Percentiles rank a stretch among this genome's conserved stretches.
These are phyloP conservation scores for Periconia sp. DNA, from an alignment of 2,329 filamentous ascomycete species.

Conservation along the genomic window DNA sequence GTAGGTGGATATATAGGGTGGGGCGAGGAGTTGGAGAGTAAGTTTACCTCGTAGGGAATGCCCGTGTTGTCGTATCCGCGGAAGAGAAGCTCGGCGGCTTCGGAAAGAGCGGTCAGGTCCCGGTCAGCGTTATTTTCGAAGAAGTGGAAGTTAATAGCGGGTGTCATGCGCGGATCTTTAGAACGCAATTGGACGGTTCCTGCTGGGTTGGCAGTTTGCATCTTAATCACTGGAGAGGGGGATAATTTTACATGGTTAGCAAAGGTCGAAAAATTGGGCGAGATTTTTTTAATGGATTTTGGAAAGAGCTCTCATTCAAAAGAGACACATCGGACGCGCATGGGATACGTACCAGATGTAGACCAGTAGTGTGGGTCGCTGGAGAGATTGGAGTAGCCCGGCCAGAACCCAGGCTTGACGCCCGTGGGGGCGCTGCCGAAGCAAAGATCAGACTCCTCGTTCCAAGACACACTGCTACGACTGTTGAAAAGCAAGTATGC, in stretches of 20 bases:
- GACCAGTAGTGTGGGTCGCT: conserved; percentile 42
- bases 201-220: conserved; percentile 59
- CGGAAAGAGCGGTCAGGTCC: neutral
- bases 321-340: too few species aligned
- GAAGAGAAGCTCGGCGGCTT: neutral
- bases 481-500: conserved; percentile 39
- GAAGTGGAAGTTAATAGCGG: conserved; percentile 49
- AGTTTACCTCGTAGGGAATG: neutral
- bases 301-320: too few species aligned
- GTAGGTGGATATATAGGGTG: neutral
- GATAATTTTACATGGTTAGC: conserved; percentile 38
- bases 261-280: conserved; percentile 49
- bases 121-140: conserved; percentile 1
- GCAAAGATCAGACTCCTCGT: conserved; percentile 8
- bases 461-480: conserved; percentile 39
- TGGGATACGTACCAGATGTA: conserved; percentile 28
- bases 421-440: conserved; percentile 9
- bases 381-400: conserved; percentile 46
- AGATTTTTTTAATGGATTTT: conserved; percentile 15
- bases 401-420: conserved; percentile 41
- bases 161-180: conserved; percentile 61
- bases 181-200: conserved; percentile 63
- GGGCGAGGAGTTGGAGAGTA: neutral
- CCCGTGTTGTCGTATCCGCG: neutral
- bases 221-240: conserved; percentile 53